These are phyloP conservation scores for Pterothamnion heteromorphum DNA, from an alignment of 31 red algal species.

Conservation along the genomic window DNA sequence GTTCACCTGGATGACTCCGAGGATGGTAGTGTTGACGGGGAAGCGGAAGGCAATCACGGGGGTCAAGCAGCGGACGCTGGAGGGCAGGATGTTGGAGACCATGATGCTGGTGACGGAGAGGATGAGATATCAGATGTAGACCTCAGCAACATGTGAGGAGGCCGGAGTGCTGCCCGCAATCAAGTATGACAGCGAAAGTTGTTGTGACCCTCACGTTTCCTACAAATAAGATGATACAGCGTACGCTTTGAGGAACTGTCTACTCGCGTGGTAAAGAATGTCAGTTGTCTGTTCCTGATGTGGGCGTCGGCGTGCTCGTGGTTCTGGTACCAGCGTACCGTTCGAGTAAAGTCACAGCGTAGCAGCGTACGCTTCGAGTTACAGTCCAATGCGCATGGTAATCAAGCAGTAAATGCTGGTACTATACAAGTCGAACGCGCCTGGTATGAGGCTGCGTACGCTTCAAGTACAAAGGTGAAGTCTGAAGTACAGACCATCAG, in stretches of 20 bases:
- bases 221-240: background rate
- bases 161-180: background rate
- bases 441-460: no score
- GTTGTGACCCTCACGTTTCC: background rate
- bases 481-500: no score
- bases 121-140: background rate
- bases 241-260: background rate
- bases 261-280: background rate
- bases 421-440: no score
- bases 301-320: background rate
- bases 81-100: background rate
- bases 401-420: background rate
- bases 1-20: background rate
- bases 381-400: background rate
- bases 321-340: no score
- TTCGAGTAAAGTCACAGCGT: no score
- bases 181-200: background rate
- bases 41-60: background rate
- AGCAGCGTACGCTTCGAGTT: background rate
- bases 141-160: background rate
- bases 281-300: background rate
- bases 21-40: background rate
- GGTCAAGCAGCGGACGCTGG: background rate
- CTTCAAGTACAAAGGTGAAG: no score
- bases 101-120: background rate